Evolutionary conservation across 768 basidiomycete genomes (phyloP).

Genomic region (Lactarius quietus): DNA sequence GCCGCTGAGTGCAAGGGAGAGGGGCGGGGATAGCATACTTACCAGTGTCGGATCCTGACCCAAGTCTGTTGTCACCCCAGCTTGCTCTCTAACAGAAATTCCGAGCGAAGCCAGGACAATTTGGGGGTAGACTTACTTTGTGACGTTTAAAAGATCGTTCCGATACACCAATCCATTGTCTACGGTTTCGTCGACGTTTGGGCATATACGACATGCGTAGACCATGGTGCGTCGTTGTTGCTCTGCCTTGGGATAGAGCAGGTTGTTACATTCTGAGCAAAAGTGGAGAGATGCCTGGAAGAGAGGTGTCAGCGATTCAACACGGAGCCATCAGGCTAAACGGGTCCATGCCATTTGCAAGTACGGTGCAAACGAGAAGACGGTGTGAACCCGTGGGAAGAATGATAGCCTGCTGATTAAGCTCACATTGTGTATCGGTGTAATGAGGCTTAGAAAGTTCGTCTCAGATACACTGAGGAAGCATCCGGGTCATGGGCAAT

Average conservation of each 20-base stretch:
- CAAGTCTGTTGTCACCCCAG: constrained; percentile 86
- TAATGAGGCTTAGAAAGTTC: too few species aligned
- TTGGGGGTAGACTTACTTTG: constrained; percentile 56
- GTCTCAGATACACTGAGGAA: too few species aligned
- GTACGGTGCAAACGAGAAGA: background rate
- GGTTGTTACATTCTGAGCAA: constrained; percentile 93
- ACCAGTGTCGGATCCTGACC: constrained; percentile 89
- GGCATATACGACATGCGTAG: constrained; percentile 88
- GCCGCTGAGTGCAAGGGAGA: background rate
- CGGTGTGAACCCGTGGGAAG: background rate
- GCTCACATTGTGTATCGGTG: too few species aligned
- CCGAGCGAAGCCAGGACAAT: constrained; percentile 11
- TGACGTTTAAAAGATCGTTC: constrained; percentile 90
- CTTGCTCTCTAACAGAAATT: constrained; percentile 66
- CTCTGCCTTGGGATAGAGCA: constrained; percentile 92
- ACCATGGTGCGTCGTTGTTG: constrained; percentile 79
- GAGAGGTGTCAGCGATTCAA: background rate
- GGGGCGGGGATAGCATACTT: constrained; percentile 25
- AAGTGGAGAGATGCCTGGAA: constrained; percentile 79
- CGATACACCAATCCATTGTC: constrained; percentile 89
- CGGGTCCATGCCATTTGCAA: constrained; percentile 11
- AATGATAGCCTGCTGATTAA: too few species aligned
- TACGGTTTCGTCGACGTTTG: constrained; percentile 73
- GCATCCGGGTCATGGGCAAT: too few species aligned
- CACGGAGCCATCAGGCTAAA: background rate